These are phyloP conservation scores for Antitrichia curtipendula DNA, from an alignment of 225 moss, liverwort and hornwort genomes.

Conservation along the genomic window DNA sequence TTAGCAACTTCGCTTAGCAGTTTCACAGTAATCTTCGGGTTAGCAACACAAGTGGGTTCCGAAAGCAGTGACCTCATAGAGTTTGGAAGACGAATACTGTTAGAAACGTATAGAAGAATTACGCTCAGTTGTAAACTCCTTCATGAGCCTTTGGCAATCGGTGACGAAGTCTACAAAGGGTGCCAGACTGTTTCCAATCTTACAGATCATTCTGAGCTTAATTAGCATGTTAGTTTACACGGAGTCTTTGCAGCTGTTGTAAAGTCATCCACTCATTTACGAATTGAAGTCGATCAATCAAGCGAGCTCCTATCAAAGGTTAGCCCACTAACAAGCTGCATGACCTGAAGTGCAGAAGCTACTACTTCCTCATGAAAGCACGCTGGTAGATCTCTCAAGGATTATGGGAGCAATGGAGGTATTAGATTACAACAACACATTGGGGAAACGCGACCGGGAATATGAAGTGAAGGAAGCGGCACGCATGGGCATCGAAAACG, in stretches of 20 bases:
- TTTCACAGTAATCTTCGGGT: not conserved
- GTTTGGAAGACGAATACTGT: not conserved
- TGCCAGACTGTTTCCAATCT: not conserved
- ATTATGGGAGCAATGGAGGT: conserved; percentile 55
- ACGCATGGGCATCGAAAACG: conserved; percentile 72
- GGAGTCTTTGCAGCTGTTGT: not conserved
- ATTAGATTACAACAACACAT: conserved; percentile 41
- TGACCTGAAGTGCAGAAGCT: not conserved
- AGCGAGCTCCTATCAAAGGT: not conserved
- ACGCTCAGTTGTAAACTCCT: not conserved
- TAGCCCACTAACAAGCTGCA: not conserved
- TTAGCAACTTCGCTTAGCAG: not conserved
- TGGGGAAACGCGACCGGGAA: conserved; percentile 50
- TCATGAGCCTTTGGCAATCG: not conserved
- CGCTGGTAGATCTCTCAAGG: not conserved
- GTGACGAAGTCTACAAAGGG: not conserved
- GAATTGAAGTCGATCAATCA: not conserved
- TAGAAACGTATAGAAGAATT: not conserved
- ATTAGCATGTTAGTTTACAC: not conserved
- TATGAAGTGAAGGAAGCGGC: conserved; percentile 65
- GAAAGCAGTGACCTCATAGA: not conserved
- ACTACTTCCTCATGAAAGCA: not conserved
- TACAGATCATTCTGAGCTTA: not conserved
- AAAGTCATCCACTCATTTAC: not conserved
- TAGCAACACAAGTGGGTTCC: not conserved